A percentile compares a stretch with the other conserved stretches of the same genome.
These are phyloP conservation scores for Alternaria solani DNA, from an alignment of 2,329 filamentous ascomycete genomes.

Conservation along the genomic window DNA sequence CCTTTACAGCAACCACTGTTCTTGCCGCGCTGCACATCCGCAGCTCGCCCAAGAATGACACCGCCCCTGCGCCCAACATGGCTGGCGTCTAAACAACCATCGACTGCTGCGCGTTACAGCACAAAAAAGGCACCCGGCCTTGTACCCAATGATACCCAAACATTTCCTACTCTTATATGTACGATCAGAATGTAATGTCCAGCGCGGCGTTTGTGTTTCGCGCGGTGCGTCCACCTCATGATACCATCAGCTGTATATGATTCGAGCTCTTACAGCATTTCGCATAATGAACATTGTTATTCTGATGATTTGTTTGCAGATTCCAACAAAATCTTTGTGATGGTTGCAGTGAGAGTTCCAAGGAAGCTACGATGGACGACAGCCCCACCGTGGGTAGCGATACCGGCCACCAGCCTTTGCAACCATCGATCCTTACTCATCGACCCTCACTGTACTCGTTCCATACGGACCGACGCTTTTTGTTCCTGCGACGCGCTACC, in stretches of 20 bases:
- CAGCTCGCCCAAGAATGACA: conserved; percentile 47
- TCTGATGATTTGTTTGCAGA: not conserved
- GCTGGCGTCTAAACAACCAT: conserved; percentile 46
- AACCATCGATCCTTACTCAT: not conserved
- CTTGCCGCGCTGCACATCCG: conserved; percentile 59
- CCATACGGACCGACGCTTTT: not conserved
- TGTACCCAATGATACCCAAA: conserved; percentile 10
- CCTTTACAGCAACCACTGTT: conserved; percentile 61
- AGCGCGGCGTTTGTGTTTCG: conserved; percentile 12
- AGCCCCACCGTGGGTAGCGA: not conserved
- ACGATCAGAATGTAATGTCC: conserved; percentile 7
- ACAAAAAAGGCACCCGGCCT: not conserved
- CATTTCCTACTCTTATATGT: conserved; percentile 1
- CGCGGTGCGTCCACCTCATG: not conserved
- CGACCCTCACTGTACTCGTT: not conserved
- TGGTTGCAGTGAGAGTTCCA: not conserved
- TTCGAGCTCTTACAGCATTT: not conserved
- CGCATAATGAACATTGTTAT: conserved; percentile 4
- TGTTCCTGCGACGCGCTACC: not conserved
- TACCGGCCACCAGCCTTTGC: not conserved
- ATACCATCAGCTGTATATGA: not conserved
- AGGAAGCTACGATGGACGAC: not conserved
- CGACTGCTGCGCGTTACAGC: not conserved
- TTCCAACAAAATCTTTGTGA: not conserved
- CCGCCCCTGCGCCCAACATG: conserved; percentile 47